A percentile compares a stretch with the other conserved stretches of the same genome.
Evolutionary conservation across 345 rosid genomes (phyloP).

Genomic region (Reutealis trisperma): DNA sequence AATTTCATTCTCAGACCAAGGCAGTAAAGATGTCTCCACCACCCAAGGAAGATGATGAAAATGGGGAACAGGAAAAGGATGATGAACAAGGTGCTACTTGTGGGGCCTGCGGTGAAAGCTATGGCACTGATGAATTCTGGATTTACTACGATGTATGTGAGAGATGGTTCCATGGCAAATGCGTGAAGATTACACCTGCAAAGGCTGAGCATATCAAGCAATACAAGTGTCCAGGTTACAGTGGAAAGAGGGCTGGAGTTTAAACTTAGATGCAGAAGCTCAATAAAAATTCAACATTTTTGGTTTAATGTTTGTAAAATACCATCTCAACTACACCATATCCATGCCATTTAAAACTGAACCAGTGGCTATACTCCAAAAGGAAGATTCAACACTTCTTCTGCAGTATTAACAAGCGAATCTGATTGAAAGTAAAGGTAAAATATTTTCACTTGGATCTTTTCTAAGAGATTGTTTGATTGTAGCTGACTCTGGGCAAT

Average conservation of each 20-base stretch:
- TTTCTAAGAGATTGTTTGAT: too few species aligned
- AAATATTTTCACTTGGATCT: neutral
- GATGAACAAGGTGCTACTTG: constrained; percentile 93
- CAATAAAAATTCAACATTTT: constrained; percentile 61
- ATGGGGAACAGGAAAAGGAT: constrained; percentile 86
- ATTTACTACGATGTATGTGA: constrained; percentile 97
- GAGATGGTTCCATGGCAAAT: constrained; percentile 99
- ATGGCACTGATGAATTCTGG: constrained; percentile 96
- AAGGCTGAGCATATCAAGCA: constrained; percentile 99
- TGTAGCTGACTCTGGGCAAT: too few species aligned
- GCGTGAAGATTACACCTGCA: constrained; percentile 99
- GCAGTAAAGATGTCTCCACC: constrained; percentile 73
- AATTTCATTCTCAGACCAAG: constrained; percentile 40
- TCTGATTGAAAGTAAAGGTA: constrained; percentile 38
- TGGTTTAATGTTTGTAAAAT: constrained; percentile 64
- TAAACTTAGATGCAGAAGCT: constrained; percentile 41
- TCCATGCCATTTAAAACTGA: constrained; percentile 57
- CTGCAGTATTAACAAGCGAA: constrained; percentile 26
- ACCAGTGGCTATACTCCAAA: constrained; percentile 17
- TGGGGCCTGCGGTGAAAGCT: constrained; percentile 96
- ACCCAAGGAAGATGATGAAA: constrained; percentile 79
- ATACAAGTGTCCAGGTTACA: constrained; percentile 96
- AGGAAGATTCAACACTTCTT: constrained; percentile 27
- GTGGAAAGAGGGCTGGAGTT: constrained; percentile 87
- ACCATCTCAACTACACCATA: constrained; percentile 65